These are phyloP conservation scores for Penicillium manginii DNA, from an alignment of 495 filamentous ascomycete species.

Conservation along the genomic window DNA sequence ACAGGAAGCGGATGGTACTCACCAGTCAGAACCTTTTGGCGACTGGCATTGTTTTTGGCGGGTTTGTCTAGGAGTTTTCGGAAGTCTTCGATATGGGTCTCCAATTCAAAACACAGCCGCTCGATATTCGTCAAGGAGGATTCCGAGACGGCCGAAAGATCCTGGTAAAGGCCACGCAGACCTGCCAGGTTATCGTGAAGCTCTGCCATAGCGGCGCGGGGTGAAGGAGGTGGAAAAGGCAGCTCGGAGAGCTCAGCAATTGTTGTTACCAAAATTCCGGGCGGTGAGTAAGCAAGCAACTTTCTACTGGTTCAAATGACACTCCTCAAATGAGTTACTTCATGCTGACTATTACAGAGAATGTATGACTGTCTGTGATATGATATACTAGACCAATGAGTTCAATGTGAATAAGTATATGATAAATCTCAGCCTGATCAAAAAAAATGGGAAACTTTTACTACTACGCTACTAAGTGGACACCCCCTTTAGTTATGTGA, in stretches of 20 bases:
- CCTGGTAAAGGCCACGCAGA: conserved; percentile 76
- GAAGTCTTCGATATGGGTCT: conserved; percentile 71
- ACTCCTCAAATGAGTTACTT: not conserved
- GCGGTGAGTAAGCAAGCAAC: conserved; percentile 11
- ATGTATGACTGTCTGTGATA: too few relatives aligned
- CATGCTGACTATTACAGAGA: too few relatives aligned
- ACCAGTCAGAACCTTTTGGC: conserved; percentile 61
- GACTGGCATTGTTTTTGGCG: conserved; percentile 68
- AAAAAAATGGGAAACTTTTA: too few relatives aligned
- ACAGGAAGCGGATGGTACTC: conserved; percentile 14
- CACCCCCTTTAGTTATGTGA: too few relatives aligned
- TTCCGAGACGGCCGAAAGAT: conserved; percentile 70
- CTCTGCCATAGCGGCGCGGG: conserved; percentile 49
- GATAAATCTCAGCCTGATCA: too few relatives aligned
- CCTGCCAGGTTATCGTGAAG: conserved; percentile 64
- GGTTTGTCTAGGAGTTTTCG: conserved; percentile 76
- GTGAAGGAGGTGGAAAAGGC: conserved; percentile 23
- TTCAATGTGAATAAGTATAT: too few relatives aligned
- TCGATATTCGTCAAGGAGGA: conserved; percentile 63
- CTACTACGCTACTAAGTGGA: too few relatives aligned
- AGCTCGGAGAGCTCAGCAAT: conserved; percentile 28
- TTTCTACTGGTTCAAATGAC: not conserved
- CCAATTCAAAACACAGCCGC: conserved; percentile 67
- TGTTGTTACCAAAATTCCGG: conserved; percentile 45
- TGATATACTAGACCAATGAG: not conserved